These are phyloP conservation scores for Coemansia sp. DNA, from an alignment of 192 early-diverging fungal species.

Conservation along the genomic window DNA sequence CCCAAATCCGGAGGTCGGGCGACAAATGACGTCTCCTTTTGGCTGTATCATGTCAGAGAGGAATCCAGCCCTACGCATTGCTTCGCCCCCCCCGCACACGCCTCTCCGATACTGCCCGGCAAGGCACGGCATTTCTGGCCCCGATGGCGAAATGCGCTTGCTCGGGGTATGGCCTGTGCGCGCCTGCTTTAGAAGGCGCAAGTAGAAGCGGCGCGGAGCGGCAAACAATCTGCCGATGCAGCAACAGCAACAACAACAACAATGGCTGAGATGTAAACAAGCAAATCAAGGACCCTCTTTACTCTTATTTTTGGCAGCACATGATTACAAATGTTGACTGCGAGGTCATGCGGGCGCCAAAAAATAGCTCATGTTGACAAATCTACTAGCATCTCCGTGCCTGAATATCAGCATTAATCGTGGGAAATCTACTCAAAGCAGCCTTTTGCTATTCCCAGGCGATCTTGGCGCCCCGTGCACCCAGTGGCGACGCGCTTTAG, in stretches of 20 bases:
- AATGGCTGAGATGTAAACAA: too few relatives aligned
- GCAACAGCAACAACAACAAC: too few relatives aligned
- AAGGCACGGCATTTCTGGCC: neutral
- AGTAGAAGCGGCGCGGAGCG: neutral
- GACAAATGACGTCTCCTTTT: neutral
- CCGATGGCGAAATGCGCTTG: neutral
- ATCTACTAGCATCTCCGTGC: neutral
- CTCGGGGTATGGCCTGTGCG: neutral
- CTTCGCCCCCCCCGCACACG: neutral
- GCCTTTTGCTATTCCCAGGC: neutral
- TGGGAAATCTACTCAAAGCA: neutral
- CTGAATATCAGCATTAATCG: neutral
- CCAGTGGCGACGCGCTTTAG: too few relatives aligned
- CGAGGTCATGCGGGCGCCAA: neutral
- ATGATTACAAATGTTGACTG: constrained; percentile 3
- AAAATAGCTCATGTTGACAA: neutral
- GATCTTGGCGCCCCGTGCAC: too few relatives aligned
- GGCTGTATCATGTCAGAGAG: neutral
- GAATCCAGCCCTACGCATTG: neutral
- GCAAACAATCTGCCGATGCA: neutral
- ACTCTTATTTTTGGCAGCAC: neutral
- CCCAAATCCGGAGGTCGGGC: neutral
- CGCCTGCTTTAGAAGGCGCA: neutral
- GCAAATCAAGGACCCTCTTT: too few relatives aligned
- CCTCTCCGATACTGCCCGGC: neutral